phyloP scores from a whole-genome alignment of 2,329 filamentous ascomycete species.

The Emmonsia crescens region DNA sequence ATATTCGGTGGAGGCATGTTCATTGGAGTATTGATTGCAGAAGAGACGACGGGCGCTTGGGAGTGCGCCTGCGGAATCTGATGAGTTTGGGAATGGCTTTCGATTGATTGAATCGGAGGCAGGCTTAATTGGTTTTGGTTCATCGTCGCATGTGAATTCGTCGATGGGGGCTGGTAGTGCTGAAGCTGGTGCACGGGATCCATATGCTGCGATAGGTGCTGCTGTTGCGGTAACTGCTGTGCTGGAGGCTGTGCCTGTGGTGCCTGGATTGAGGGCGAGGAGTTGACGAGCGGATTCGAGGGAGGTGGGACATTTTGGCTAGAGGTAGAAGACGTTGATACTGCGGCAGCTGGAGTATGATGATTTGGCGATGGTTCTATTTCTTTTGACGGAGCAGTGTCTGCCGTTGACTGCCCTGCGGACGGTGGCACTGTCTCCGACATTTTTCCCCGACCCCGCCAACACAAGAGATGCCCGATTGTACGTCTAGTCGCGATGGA shows the following conservation, averaged over 20 bases:
- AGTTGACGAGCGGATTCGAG: conserved; percentile 8
- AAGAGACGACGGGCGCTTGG: conserved; percentile 6
- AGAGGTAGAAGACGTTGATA: conserved; percentile 17
- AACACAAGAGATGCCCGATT: neutral
- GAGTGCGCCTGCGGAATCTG: conserved; percentile 12
- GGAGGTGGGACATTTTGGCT: conserved; percentile 15
- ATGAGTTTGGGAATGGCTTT: conserved; percentile 20
- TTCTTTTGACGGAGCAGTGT: conserved; percentile 11
- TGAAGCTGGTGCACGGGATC: conserved; percentile 7
- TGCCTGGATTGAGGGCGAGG: conserved; percentile 26
- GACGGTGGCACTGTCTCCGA: conserved; percentile 4
- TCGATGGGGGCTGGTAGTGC: neutral
- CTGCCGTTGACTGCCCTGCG: conserved; percentile 7
- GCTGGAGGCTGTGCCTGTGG: conserved; percentile 31
- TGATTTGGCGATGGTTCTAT: neutral
- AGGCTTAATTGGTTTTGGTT: conserved; percentile 12
- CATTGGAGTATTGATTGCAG: conserved; percentile 9
- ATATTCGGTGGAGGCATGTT: conserved; percentile 11
- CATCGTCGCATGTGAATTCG: neutral
- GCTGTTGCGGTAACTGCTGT: conserved; percentile 20
- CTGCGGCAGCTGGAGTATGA: conserved; percentile 7
- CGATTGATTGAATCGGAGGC: conserved; percentile 25
- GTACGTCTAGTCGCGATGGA: neutral
- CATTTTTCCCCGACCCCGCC: neutral
- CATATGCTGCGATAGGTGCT: conserved; percentile 5